Conservation (phyloP, 2,329 filamentous ascomycete genomes). For the Fusarium odoratissimum region DNA sequence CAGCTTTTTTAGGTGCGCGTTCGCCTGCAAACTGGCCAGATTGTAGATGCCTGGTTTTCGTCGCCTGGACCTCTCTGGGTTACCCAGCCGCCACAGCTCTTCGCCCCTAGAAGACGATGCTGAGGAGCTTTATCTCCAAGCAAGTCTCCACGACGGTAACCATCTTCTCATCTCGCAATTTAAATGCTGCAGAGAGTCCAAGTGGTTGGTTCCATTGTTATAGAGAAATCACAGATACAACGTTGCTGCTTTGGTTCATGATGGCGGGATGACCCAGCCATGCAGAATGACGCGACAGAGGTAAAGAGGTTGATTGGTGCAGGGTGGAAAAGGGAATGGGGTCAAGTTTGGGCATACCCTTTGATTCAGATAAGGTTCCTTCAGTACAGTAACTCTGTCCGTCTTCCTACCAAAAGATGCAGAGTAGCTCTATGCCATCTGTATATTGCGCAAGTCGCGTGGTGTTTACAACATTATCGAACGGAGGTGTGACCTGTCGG, state of each 20-base stretch:
- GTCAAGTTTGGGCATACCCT: constrained; percentile 51
- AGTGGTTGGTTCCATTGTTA: constrained; percentile 44
- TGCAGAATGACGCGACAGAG: constrained; percentile 41
- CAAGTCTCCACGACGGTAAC: constrained; percentile 41
- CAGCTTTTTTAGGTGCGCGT: constrained; percentile 40
- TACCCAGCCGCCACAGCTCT: constrained; percentile 38
- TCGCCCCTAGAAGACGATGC: constrained; percentile 36
- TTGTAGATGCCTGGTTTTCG: constrained; percentile 41
- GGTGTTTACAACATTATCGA: constrained; percentile 52
- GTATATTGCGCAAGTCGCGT: constrained; percentile 42
- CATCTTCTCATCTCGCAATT: constrained; percentile 46
- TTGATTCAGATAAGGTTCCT: constrained; percentile 40
- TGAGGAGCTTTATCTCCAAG: constrained; percentile 39
- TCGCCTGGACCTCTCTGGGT: constrained; percentile 31
- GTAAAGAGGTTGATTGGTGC: constrained; percentile 30
- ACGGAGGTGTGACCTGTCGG: constrained; percentile 43
- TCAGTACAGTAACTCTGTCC: constrained; percentile 32
- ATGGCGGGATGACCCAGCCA: constrained; percentile 25
- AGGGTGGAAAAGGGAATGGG: constrained; percentile 35
- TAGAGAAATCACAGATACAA: constrained; percentile 49
- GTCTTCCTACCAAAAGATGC: constrained; percentile 43
- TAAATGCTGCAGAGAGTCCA: constrained; percentile 44
- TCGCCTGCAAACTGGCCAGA: constrained; percentile 38
- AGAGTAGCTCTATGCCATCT: constrained; percentile 41
- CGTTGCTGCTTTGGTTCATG: constrained; percentile 44